Evolutionary conservation across 257 asterid species (phyloP), one percentile per base, ranked within the genome.

Genomic region (Solanum pinnatisectum): DNA sequence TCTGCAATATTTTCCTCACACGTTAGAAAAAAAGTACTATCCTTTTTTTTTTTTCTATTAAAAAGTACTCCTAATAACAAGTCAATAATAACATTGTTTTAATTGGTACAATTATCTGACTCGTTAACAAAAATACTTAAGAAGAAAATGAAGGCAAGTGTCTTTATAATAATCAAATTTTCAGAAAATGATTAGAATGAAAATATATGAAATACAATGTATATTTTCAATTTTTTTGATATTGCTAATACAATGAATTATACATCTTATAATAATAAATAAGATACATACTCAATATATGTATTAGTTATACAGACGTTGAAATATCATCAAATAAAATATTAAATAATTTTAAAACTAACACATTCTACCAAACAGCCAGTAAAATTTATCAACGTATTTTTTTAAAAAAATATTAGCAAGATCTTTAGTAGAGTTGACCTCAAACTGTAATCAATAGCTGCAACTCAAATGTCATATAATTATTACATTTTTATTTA

Each of bases 321-420:
- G 71, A 10, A 60, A 13, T 27, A 68, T 4, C 2, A 13, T 13
- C 35, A 12, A 27, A 27, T 14, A 27, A 68, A 15, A 68, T 25
- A 25, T 67, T 27, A 67, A 25, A 27, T 25, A 1, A 67, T 5
- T 25, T 5, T 14, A 67, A 25, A 25, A 67, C 35, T 65, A 67
- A 11, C 18, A 68, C 39, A 67, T 60, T 9, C 14, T 60, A 60
- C 3, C 14, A 23, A 60, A 60, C 70, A n/a, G 30, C 30, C 30
- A 22, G 27, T 23, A 27, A 67, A 65, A 14, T 70, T 70, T 70
- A 32, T 32, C 40, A 70, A 18, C 23, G 8, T 52, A 52, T 49
- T 16, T 52, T 52, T 5, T 0, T 0, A 0, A 16, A 18, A 39
- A 18, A 6, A 56, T 6, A 56, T 49, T 18, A 56, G n/a, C n/a